These are phyloP conservation scores for Aureobasidium uvarum DNA, from an alignment of 2,329 filamentous ascomycete species.

Conservation along the genomic window DNA sequence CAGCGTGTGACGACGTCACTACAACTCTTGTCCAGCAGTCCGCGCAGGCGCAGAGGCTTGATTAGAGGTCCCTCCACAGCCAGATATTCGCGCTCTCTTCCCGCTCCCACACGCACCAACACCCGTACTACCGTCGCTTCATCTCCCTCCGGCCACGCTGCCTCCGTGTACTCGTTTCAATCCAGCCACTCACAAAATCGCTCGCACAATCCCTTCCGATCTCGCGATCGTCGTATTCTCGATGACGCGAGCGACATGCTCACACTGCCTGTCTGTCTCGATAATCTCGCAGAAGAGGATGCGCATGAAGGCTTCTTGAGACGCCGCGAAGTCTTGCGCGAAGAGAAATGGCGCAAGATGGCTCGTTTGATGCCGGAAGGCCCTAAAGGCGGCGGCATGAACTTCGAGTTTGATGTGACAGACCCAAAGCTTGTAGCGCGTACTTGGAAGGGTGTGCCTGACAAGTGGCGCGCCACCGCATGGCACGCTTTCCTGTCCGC, in stretches of 20 bases:
- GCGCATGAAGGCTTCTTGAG: slow-evolving; percentile 51
- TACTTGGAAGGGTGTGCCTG: slow-evolving; percentile 97
- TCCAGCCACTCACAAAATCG: slow-evolving; percentile 37
- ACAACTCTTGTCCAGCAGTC: slow-evolving; percentile 56
- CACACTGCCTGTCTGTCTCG: slow-evolving; percentile 55
- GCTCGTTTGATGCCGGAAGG: slow-evolving; percentile 48
- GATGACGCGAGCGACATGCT: slow-evolving; percentile 66
- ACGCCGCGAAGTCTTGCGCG: slow-evolving; percentile 60
- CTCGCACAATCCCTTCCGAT: slow-evolving; percentile 45
- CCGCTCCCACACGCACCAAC: slow-evolving; percentile 32
- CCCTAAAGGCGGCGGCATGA: slow-evolving; percentile 58
- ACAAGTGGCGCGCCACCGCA: slow-evolving; percentile 87
- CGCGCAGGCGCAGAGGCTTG: slow-evolving; percentile 51
- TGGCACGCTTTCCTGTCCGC: slow-evolving; percentile 90
- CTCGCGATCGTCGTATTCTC: slow-evolving; percentile 53
- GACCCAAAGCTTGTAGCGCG: slow-evolving; percentile 79
- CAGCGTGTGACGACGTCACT: slow-evolving; percentile 61
- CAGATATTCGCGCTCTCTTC: slow-evolving; percentile 43
- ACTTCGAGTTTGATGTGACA: slow-evolving; percentile 75
- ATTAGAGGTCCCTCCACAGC: slow-evolving; percentile 51
- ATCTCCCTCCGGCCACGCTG: slow-evolving; percentile 26
- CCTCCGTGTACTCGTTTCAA: slow-evolving; percentile 42
- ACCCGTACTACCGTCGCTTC: slow-evolving; percentile 37
- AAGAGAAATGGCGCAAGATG: slow-evolving; percentile 69
- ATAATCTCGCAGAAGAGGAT: slow-evolving; percentile 47